These are phyloP conservation scores for Hyaloscypha hepaticicola DNA, from an alignment of 495 filamentous ascomycete species.

Conservation along the genomic window DNA sequence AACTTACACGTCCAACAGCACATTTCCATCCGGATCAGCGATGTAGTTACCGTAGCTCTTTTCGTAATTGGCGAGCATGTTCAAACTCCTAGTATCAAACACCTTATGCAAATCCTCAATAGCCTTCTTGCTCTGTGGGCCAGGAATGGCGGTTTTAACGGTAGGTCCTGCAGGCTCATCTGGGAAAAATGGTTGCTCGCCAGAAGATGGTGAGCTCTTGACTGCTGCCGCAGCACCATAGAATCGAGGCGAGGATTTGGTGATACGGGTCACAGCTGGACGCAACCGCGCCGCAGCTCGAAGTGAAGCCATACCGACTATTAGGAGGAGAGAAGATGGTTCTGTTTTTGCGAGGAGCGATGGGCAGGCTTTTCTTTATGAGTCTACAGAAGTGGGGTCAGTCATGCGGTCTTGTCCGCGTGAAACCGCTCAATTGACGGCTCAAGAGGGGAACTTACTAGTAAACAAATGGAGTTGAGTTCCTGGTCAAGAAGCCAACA, in stretches of 20 bases:
- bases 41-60: constrained; percentile 77
- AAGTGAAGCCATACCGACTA: constrained; percentile 30
- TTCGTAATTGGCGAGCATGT: constrained; percentile 85
- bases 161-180: constrained; percentile 75
- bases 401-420: not conserved
- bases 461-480: not conserved
- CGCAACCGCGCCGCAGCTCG: constrained; percentile 32
- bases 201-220: constrained; percentile 11
- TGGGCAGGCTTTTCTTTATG: constrained; percentile 12
- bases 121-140: constrained; percentile 70
- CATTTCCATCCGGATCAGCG: constrained; percentile 84
- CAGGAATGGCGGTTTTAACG: constrained; percentile 79
- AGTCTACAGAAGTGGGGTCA: constrained; percentile 17
- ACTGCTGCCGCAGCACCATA: constrained; percentile 26
- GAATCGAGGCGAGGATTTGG: constrained; percentile 7
- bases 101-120: constrained; percentile 76
- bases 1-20: constrained; percentile 74
- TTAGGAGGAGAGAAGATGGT: constrained; percentile 4
- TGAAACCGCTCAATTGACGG: not conserved
- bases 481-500: not conserved
- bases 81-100: constrained; percentile 90
- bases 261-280: constrained; percentile 17
- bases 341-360: constrained; percentile 3
- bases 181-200: constrained; percentile 53
- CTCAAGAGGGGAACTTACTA: not conserved